phyloP scores from a whole-genome alignment of 2,329 filamentous ascomycete species.

The Paraphaeosphaeria sporulosa region DNA sequence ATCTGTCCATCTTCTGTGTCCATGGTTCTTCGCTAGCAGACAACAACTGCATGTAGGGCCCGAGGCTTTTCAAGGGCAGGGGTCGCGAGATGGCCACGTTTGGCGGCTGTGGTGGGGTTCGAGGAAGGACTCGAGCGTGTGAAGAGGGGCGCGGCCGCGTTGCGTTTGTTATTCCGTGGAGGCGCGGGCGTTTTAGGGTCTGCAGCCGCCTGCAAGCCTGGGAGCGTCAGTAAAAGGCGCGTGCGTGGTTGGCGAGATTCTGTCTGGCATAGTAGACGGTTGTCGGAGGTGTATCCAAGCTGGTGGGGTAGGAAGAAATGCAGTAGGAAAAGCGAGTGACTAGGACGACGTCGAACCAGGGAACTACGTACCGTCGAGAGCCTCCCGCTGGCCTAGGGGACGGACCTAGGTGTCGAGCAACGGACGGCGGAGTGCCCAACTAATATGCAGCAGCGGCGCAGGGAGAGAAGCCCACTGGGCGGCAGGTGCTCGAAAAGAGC shows the following conservation, averaged over 20 bases:
- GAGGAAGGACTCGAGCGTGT: not conserved
- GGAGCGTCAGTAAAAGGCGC: slow-evolving; percentile 1
- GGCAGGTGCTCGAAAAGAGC: slow-evolving; percentile 27
- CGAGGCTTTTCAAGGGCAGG: slow-evolving; percentile 15
- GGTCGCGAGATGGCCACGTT: slow-evolving; percentile 7
- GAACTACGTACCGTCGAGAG: slow-evolving; percentile 30
- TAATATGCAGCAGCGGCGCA: slow-evolving; percentile 46
- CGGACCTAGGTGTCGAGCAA: slow-evolving; percentile 40
- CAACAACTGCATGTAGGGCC: slow-evolving; percentile 45
- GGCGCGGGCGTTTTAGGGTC: not conserved
- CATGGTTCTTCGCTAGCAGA: slow-evolving; percentile 60
- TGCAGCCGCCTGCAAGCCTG: slow-evolving; percentile 8
- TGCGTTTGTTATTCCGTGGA: slow-evolving; percentile 6
- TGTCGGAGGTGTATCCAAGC: slow-evolving; percentile 22
- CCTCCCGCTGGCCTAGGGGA: slow-evolving; percentile 38
- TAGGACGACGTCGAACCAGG: not conserved
- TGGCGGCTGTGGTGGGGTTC: not conserved
- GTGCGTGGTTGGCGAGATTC: not conserved
- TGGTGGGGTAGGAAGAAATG: slow-evolving; percentile 19
- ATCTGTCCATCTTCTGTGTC: slow-evolving; percentile 88
- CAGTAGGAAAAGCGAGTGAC: slow-evolving; percentile 14
- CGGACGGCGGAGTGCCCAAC: slow-evolving; percentile 33
- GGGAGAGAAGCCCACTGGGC: slow-evolving; percentile 38
- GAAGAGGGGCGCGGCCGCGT: slow-evolving; percentile 6
- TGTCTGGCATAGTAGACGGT: not conserved